Conservation (phyloP, 129 eudicot species). For the Flaveria bidentis region DNA sequence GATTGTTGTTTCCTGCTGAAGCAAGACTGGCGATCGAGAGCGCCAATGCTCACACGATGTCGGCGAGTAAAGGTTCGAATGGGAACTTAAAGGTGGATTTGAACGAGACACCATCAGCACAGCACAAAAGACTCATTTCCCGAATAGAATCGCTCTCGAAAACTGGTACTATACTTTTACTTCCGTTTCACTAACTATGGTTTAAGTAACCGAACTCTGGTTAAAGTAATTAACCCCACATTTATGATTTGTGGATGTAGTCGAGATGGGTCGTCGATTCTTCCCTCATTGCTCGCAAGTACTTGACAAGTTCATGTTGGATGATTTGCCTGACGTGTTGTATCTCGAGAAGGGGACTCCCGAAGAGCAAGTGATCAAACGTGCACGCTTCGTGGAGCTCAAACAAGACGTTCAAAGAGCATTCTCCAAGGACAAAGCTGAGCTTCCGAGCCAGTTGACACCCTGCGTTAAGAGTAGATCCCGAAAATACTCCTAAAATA, state of each 20-base stretch:
- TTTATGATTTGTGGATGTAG: constrained; percentile 36
- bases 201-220: not conserved
- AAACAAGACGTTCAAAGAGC: constrained; percentile 69
- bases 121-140: constrained; percentile 47
- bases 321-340: constrained; percentile 54
- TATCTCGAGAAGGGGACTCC: constrained; percentile 54
- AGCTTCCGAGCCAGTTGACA: constrained; percentile 43
- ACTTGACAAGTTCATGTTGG: constrained; percentile 67
- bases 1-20: constrained; percentile 68
- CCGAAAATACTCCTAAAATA: constrained; percentile 31
- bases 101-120: constrained; percentile 61
- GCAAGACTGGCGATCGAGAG: constrained; percentile 74
- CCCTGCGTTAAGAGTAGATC: constrained; percentile 26
- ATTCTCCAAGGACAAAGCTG: constrained; percentile 61
- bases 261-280: constrained; percentile 71
- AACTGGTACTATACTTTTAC: constrained; percentile 47
- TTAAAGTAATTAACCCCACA: not conserved
- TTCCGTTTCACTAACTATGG: not conserved
- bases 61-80: constrained; percentile 42
- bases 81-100: constrained; percentile 64
- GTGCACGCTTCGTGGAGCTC: constrained; percentile 58
- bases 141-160: constrained; percentile 59
- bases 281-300: constrained; percentile 82
- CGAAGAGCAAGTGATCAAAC: constrained; percentile 61
- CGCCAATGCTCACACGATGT: constrained; percentile 61